Base-by-base conservation (phyloP, 2,329 filamentous ascomycete genomes). In the Penicillium sp. region DNA sequence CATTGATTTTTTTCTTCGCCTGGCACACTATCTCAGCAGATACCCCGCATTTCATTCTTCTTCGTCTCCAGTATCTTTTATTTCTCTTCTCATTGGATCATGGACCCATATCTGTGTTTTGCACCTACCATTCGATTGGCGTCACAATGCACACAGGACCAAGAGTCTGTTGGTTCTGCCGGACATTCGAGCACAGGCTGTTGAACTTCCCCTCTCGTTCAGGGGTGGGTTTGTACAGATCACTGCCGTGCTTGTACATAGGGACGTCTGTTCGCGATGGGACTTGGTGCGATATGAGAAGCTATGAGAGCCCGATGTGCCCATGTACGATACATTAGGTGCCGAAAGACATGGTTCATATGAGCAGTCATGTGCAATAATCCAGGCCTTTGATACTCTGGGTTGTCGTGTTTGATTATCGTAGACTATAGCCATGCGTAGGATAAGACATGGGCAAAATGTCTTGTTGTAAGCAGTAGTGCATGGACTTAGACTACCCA, bases 11-110 rank as follows among this genome's bases (percentile, higher is more conserved):
- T 31, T 7, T 42, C n/a, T 56, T 43, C 56, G 50, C 57, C 52
- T 64, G 62, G 57, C 52, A 47, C 55, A 46, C 43, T 41, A 25
- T 25, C 31, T 30, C 50, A 41, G 59, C 65, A 67, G 64, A 69
- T 69, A 69, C 66, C 66, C 66, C 56, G 34, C 52, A 50, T 36
- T 38, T 48, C 36, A 43, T 33, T 7, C 12, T 45, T 35, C 28
- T 38, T 14, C 36, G 8, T 35, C 27, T 28, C 18, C 36, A 41
- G 33, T 34, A 3, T 13, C 25, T 35, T 18, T 28, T 22, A 34
- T 14, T 22, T 34, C 22, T 22, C 10, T 19, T 38, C 16, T 35
- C 29, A 29, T 12, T 12, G 29, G 19, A 28, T 39, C 13, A 14
- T 18, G 11, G 13, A 16, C 28, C 28, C 29, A 18, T 48, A 28